A percentile compares a stretch with the other conserved stretches of the same genome.
Evolutionary conservation across 2,329 filamentous ascomycete species (phyloP).

Genomic region (Phaeosphaeriaceae sp.): DNA sequence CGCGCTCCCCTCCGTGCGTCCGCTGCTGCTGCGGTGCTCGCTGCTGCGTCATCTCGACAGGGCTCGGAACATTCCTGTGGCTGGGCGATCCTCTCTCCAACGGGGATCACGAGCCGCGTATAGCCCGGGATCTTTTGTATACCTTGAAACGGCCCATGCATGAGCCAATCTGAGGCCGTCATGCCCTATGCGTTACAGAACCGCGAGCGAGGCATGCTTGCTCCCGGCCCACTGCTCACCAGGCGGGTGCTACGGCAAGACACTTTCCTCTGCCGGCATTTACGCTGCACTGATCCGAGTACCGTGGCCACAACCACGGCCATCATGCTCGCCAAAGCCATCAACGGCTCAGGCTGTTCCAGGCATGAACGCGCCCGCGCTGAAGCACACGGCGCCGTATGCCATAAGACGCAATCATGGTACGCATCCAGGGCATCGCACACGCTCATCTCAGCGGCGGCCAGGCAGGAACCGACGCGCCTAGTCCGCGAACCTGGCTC

Average conservation of each 20-base stretch:
- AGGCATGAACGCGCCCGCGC: constrained; percentile 33
- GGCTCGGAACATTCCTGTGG: constrained; percentile 42
- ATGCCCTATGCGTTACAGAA: constrained; percentile 47
- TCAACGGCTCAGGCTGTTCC: constrained; percentile 35
- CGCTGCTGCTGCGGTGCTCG: constrained; percentile 30
- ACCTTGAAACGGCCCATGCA: constrained; percentile 51
- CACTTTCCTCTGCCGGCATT: constrained; percentile 43
- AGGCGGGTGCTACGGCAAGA: constrained; percentile 47
- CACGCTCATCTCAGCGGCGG: constrained; percentile 14
- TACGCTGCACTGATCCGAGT: constrained; percentile 37
- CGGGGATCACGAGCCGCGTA: constrained; percentile 47
- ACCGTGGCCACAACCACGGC: constrained; percentile 28
- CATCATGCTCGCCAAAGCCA: constrained; percentile 33
- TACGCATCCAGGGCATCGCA: neutral
- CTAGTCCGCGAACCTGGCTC: constrained; percentile 36
- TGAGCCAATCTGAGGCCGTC: constrained; percentile 48
- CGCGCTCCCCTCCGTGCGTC: constrained; percentile 28
- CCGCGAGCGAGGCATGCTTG: constrained; percentile 32
- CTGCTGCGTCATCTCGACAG: constrained; percentile 39
- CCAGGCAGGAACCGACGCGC: constrained; percentile 30
- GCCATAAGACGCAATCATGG: constrained; percentile 14
- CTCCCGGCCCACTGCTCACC: constrained; percentile 39
- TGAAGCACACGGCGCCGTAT: constrained; percentile 32
- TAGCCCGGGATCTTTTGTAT: constrained; percentile 43
- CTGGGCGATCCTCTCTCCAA: constrained; percentile 42